Conservation (phyloP, 2,329 filamentous ascomycete genomes). For the Aspergillus jensenii region DNA sequence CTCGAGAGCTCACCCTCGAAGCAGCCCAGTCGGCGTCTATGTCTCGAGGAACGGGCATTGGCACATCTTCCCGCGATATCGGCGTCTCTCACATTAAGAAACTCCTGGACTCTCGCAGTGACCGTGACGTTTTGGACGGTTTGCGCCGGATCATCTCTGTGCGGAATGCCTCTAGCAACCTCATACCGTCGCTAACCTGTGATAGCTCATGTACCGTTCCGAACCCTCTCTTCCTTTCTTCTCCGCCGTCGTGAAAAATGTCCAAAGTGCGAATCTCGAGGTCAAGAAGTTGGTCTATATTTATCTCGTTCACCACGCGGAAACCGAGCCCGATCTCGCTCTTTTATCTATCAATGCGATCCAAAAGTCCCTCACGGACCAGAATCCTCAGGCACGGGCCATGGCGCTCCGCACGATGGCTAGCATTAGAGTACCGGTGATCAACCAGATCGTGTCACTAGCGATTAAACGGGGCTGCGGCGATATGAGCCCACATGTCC, state of each 20-base stretch:
- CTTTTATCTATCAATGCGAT: conserved; percentile 98
- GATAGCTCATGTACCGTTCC: conserved; percentile 89
- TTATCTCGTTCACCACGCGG: conserved; percentile 94
- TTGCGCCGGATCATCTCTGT: conserved; percentile 85
- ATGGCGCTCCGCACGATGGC: conserved; percentile 96
- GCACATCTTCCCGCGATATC: conserved; percentile 63
- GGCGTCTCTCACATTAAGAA: conserved; percentile 88
- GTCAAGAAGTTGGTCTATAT: conserved; percentile 99
- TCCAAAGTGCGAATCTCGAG: conserved; percentile 87
- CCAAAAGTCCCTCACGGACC: conserved; percentile 92
- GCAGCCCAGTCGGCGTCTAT: conserved; percentile 82
- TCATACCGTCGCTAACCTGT: conserved; percentile 17
- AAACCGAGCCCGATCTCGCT: conserved; percentile 91
- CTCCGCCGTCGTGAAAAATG: conserved; percentile 97
- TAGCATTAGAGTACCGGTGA: conserved; percentile 92
- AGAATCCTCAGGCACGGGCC: conserved; percentile 84
- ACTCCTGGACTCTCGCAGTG: conserved; percentile 88
- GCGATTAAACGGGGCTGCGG: conserved; percentile 91
- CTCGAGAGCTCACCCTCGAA: conserved; percentile 95
- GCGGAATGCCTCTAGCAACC: conserved; percentile 27
- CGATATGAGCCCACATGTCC: conserved; percentile 92
- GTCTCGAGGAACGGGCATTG: conserved; percentile 51
- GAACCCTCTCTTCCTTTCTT: conserved; percentile 90
- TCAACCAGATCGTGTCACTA: conserved; percentile 93
- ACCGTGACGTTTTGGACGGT: conserved; percentile 89